Base-by-base conservation (phyloP, 805 yeast species). In the Spathaspora sp. region DNA sequence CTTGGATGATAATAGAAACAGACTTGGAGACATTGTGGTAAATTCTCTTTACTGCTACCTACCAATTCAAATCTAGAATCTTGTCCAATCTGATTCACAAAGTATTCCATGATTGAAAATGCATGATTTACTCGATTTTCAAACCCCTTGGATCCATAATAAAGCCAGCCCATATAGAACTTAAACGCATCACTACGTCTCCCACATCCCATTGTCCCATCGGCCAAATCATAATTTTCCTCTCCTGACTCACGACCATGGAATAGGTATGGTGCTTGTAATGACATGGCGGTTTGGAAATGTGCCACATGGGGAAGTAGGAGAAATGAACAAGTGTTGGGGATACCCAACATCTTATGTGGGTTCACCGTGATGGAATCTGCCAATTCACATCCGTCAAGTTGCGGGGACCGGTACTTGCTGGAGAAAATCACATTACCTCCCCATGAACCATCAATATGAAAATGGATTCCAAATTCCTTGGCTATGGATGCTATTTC, bases 141-240 rank as follows among this genome's bases (percentile, higher is more conserved):
- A 58, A 83, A 86, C 0, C 96, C 96, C 38, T 66, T 59, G 2
- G 71, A 66, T 2, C 96, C 96, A 60, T 85, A 89, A 73, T 86
- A 89, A 52, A 85, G 72, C 96, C 96, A 89, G 1, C 87, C 83
- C 63, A 89, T 65, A 64, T 86, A 89, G 60, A 89, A 75, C 67
- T 89, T 89, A 65, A 89, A 70, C 2, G 93, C 80, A 65, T 89
- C 96, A 0, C 94, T 83, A 50, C 96, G 77, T 58, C 96, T 80
- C 12, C 96, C 96, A 64, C 96, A 89, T 8, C 96, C 96, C 92
- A 89, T 85, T 2, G 96, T 89, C 12, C 94, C 96, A 64, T 87
- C 93, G 0, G 93, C 96, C 51, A 89, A 77, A 58, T 89, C 96
- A 61, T 73, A 86, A 65, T 80, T 82, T 23, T 79, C 86, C 28